phyloP scores from a whole-genome alignment of 108 stramenopile species.

The Bacterosira constricta region DNA sequence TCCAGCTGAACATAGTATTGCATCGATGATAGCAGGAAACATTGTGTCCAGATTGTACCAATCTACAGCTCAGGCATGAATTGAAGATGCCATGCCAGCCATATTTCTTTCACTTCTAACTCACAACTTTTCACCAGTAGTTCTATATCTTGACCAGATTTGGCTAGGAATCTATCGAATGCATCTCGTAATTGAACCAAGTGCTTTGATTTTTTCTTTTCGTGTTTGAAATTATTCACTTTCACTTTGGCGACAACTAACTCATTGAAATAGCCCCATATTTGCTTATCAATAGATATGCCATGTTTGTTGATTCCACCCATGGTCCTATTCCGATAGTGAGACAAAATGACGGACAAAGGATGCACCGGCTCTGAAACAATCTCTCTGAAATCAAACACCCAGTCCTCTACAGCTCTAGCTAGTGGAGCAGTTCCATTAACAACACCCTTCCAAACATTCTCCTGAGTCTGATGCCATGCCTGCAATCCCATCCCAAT shows the following conservation, averaged over 20 bases:
- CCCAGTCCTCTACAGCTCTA: slow-evolving; percentile 26
- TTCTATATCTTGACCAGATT: slow-evolving; percentile 16
- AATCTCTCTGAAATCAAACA: slow-evolving; percentile 26
- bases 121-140: slow-evolving; percentile 32
- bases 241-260: slow-evolving; percentile 1
- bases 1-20: no score
- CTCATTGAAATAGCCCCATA: slow-evolving; percentile 13
- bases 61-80: slow-evolving; percentile 12
- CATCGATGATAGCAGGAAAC: no score
- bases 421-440: slow-evolving; percentile 25
- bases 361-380: slow-evolving; percentile 18
- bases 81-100: slow-evolving; percentile 38
- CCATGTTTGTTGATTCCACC: slow-evolving; percentile 21
- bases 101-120: slow-evolving; percentile 34
- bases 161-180: slow-evolving; percentile 25
- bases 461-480: slow-evolving; percentile 32
- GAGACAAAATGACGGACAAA: slow-evolving; percentile 17
- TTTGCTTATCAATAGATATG: slow-evolving; percentile 6
- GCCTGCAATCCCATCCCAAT: slow-evolving; percentile 16
- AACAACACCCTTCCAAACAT: slow-evolving; percentile 16
- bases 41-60: no score
- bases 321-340: slow-evolving; percentile 26
- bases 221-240: not conserved
- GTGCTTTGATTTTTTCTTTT: slow-evolving; percentile 12
- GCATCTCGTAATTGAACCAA: slow-evolving; percentile 20